Conservation (phyloP, 1,284 basidiomycete genomes). For the Pyrrhoderma lamaoense region DNA sequence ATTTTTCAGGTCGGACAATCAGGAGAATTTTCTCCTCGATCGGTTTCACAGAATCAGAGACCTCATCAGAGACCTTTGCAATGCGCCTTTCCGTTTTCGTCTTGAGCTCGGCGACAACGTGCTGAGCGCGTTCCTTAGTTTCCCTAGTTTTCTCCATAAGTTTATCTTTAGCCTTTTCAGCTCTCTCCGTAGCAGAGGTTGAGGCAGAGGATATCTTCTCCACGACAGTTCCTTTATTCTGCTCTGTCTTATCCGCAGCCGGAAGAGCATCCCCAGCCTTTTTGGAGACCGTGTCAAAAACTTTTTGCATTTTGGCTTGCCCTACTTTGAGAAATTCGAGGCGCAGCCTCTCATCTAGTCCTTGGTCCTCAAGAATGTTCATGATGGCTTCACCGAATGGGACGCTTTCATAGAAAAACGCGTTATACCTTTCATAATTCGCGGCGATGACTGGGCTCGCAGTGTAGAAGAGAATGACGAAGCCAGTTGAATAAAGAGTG, state of each 20-base stretch:
- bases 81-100: slow-evolving; percentile 39
- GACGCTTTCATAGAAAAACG: slow-evolving; percentile 75
- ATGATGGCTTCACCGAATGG: slow-evolving; percentile 73
- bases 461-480: slow-evolving; percentile 72
- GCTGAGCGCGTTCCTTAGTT: slow-evolving; percentile 42
- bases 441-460: slow-evolving; percentile 71
- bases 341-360: slow-evolving; percentile 68
- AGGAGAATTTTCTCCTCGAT: slow-evolving; percentile 32
- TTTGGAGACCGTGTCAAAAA: slow-evolving; percentile 43
- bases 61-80: slow-evolving; percentile 30
- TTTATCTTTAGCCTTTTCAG: slow-evolving; percentile 26
- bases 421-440: slow-evolving; percentile 66
- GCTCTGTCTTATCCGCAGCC: slow-evolving; percentile 13
- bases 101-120: slow-evolving; percentile 41
- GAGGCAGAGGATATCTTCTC: slow-evolving; percentile 15
- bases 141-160: slow-evolving; percentile 32
- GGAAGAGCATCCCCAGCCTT: slow-evolving; percentile 22
- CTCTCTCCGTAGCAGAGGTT: slow-evolving; percentile 26
- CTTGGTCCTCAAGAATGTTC: slow-evolving; percentile 71
- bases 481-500: slow-evolving; percentile 52
- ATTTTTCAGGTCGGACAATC: slow-evolving; percentile 26
- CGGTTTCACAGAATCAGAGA: slow-evolving; percentile 26
- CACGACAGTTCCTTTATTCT: slow-evolving; percentile 5
- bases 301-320: slow-evolving; percentile 43
- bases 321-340: slow-evolving; percentile 52